Evolutionary conservation across 257 asterid genomes (phyloP).

Genomic region (Penstemon barbatus): DNA sequence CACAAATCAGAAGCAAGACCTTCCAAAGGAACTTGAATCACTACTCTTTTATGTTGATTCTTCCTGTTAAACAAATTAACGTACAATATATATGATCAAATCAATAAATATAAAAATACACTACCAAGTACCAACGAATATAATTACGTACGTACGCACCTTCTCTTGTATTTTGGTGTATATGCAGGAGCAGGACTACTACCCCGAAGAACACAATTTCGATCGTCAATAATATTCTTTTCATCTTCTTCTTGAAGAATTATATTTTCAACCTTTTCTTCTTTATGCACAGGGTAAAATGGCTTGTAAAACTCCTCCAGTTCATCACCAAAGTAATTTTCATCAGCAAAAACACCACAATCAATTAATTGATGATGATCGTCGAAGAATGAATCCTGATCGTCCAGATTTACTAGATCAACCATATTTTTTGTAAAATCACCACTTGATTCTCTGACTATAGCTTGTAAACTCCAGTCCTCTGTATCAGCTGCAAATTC

Average conservation of each 20-base stretch:
- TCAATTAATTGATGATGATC: background rate
- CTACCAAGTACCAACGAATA: too few relatives aligned
- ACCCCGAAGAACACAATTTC: too few relatives aligned
- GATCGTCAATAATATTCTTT: too few relatives aligned
- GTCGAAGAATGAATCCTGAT: background rate
- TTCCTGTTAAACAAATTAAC: conserved; percentile 30
- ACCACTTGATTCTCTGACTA: conserved; percentile 37
- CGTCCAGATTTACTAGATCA: background rate
- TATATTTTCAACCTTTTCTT: too few relatives aligned
- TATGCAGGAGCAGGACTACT: too few relatives aligned
- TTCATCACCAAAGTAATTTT: conserved; percentile 14
- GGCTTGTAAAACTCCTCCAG: conserved; percentile 33
- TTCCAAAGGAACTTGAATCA: conserved; percentile 32
- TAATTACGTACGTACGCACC: background rate
- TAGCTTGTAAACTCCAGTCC: conserved; percentile 46
- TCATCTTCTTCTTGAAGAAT: too few relatives aligned
- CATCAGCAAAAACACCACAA: conserved; percentile 21
- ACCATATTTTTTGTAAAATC: conserved; percentile 2
- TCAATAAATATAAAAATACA: background rate
- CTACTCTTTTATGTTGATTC: conserved; percentile 28
- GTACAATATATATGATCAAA: background rate
- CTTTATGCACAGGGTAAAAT: conserved; percentile 8
- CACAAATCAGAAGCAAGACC: conserved; percentile 35
- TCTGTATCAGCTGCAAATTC: conserved; percentile 19
- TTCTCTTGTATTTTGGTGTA: conserved; percentile 22